These are phyloP conservation scores for Candida sp. DNA, from an alignment of 1,139 yeast genomes.

Conservation along the genomic window DNA sequence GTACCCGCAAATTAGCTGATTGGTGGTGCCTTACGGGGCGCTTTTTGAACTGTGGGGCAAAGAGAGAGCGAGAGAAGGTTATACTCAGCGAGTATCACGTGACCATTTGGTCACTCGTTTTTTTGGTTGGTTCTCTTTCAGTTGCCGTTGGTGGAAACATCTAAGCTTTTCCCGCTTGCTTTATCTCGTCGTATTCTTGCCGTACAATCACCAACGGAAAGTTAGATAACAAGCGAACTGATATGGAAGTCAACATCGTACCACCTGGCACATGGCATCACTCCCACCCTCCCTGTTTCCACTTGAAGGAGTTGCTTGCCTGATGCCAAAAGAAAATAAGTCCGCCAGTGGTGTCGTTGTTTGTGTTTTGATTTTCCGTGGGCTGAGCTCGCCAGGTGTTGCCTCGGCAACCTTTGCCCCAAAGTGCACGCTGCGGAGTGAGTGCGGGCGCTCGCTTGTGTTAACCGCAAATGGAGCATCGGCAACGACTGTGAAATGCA, in stretches of 20 bases:
- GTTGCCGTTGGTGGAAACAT: background rate
- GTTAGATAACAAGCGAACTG: background rate
- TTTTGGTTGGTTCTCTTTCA: constrained; percentile 4
- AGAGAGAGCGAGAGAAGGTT: background rate
- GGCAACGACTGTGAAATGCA: background rate
- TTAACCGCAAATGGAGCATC: background rate
- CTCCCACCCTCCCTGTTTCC: no score
- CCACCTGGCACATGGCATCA: background rate
- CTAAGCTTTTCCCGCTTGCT: background rate
- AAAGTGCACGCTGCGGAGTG: no score
- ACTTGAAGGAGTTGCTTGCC: no score
- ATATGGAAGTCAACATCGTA: background rate
- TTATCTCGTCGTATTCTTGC: no score
- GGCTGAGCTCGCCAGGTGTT: no score
- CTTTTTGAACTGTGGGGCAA: background rate
- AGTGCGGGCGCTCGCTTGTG: background rate
- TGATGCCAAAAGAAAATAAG: no score
- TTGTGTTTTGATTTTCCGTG: no score
- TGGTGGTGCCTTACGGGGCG: no score
- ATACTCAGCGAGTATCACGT: background rate
- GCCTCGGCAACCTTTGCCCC: no score
- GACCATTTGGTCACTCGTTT: constrained; percentile 14
- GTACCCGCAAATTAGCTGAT: no score
- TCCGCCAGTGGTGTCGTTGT: no score
- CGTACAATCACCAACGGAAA: no score